phyloP scores from a whole-genome alignment of 148 eudicot species.

The Chenopodium album region DNA sequence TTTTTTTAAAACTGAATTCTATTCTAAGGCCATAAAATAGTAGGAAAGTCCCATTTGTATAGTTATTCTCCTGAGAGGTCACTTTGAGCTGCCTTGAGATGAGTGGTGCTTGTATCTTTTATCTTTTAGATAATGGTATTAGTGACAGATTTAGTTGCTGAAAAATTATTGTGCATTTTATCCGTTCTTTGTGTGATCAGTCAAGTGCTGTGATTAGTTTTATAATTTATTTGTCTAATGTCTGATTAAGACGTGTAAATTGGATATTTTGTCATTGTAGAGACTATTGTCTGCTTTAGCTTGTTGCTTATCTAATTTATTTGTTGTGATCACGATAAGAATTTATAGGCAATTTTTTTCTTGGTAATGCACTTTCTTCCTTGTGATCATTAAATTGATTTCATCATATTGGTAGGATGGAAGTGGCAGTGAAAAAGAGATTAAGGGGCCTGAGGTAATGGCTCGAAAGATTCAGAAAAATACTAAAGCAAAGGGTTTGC shows the following conservation, averaged over 20 bases:
- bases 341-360: neutral
- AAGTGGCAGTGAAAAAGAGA: conserved; percentile 35
- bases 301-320: neutral
- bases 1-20: too few species aligned
- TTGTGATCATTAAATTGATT: conserved; percentile 6
- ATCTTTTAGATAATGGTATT: neutral
- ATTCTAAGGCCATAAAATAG: neutral
- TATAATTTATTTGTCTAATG: neutral
- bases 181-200: neutral
- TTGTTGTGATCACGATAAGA: neutral
- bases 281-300: neutral
- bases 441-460: conserved; percentile 19
- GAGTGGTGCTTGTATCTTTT: neutral
- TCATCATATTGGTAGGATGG: conserved; percentile 31
- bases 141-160: neutral
- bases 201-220: neutral
- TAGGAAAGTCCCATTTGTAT: neutral
- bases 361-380: neutral
- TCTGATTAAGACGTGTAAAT: neutral
- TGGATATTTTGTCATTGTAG: neutral
- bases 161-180: neutral
- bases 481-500: conserved; percentile 28
- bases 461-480: conserved; percentile 33
- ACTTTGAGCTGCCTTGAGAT: neutral
- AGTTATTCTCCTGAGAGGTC: neutral